Conservation (phyloP, 2,329 filamentous ascomycete genomes). For the Aspergillus neoniger region DNA sequence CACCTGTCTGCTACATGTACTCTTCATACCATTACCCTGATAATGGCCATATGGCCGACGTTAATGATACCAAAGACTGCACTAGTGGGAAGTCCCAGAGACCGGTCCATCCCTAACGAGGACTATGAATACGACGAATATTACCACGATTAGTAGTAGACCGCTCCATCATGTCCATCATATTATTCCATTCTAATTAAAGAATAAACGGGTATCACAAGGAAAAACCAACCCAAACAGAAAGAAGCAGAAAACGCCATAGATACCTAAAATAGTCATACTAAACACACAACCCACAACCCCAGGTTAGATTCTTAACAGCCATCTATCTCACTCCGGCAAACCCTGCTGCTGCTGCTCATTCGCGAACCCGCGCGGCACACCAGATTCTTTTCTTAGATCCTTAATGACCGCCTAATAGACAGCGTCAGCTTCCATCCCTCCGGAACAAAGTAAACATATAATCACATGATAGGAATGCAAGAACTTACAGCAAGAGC, state of each 20-base stretch:
- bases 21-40: constrained; percentile 8
- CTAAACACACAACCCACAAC: not conserved
- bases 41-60: constrained; percentile 11
- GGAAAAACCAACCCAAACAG: constrained; percentile 1
- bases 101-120: not conserved
- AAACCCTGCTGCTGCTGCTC: constrained; percentile 21
- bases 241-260: not conserved
- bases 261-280: not conserved
- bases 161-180: not conserved
- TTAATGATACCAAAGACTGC: constrained; percentile 29
- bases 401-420: constrained; percentile 50
- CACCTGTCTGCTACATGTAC: not conserved
- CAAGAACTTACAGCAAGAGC: constrained; percentile 75
- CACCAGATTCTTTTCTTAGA: constrained; percentile 43
- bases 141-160: not conserved
- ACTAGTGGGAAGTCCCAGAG: not conserved
- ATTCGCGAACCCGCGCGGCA: constrained; percentile 28
- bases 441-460: not conserved
- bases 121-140: not conserved
- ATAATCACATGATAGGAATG: not conserved
- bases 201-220: constrained; percentile 20
- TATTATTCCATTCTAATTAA: not conserved
- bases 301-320: not conserved
- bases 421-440: constrained; percentile 8
- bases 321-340: constrained; percentile 13